Base-by-base conservation (phyloP, 2,329 filamentous ascomycete genomes). In the Phialophora macrospora region DNA sequence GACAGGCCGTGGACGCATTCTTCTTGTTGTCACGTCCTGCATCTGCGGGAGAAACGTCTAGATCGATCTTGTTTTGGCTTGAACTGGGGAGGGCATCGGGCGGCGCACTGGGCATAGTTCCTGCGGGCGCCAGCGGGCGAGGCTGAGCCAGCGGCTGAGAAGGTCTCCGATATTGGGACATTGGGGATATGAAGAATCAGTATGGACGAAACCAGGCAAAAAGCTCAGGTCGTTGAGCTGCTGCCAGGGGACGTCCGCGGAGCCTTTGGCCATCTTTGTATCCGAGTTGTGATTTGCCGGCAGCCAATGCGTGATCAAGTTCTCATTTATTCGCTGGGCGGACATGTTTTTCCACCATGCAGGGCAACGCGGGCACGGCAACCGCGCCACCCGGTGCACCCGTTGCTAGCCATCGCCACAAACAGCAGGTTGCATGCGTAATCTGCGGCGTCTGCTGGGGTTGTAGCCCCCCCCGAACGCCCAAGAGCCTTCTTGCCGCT, bases 1-100 rank as follows among this genome's bases (percentile, higher is more conserved):
- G 30, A 46, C 65, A 67, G 4, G 65, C 65, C 20, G 62, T 48
- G 34, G 65, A 65, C 32, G 60, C 60, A 56, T 66, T 63, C 14
- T 59, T 62, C 55, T 62, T 66, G 28, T 5, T 30, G 17, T 24
- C 14, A 14, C 51, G 60, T 24, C 38, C 44, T 20, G 52, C 12
- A 30, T 24, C 26, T 38, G 46, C 9, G 30, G 46, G 9, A 26
- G 30, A 17, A 4, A 26, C 8, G 7, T 6, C 11, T 14, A 9
- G 8, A 52, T 11, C 6, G 22, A n/a, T 41, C 24, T n/a, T 11
- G 22, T 30, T 44, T 7, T 38, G 12, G 24, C 20, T 26, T 41
- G 49, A 11, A 34, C 7, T 34, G 24, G 20, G 28, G 6, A 32
- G 14, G 20, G 44, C 26, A 26, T 34, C 14, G 3, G 41, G 22